Evolutionary conservation across 1,284 basidiomycete species (phyloP), one percentile per base, ranked within the genome.

Genomic region (Xerocomus tenax): DNA sequence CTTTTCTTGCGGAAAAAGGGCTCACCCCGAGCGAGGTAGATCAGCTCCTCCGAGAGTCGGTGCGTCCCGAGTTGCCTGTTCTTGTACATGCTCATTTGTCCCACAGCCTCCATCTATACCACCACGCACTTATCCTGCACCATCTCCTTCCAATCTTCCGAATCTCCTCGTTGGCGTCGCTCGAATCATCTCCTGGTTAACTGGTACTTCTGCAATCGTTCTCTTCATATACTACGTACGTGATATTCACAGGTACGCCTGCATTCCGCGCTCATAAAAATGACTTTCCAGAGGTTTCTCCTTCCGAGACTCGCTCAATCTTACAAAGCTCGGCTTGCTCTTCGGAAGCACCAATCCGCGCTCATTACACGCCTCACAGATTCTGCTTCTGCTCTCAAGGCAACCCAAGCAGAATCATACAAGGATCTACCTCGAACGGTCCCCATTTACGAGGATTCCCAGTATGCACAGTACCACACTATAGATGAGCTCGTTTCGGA

Each of bases 1-100:
- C 68, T 45, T 88, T 92, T 52, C 74, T 92, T 13, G 58, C 59
- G 0, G 85, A 88, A 58, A 87, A 90, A 57, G 88, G 88, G 0
- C 72, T 91, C 44, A 70, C 68, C 15, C 71, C 72, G 5, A 52
- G 51, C 6, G 87, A 91, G 60, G 78, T 89, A 38, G 74, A 80
- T 41, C 63, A 62, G 2, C 68, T 92, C 28, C 63, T 87, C 41
- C 71, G 69, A 40, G 77, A 82, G 54, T 57, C 73, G 58, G 85
- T 87, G 56, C 18, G 45, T 49, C 28, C 15, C 30, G n/a, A 10
- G 19, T 43, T 18, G 25, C 44, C 15, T 26, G 3, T n/a, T 28
- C 42, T 6, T 15, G 15, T 29, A 32, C 41, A 41, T 32, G 9
- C 57, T 54, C 50, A 54, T 30, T 26, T 30, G 35, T 38, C 26